These are phyloP conservation scores for Colletotrichum liaoningense DNA, from an alignment of 2,329 filamentous ascomycete genomes.

Conservation along the genomic window DNA sequence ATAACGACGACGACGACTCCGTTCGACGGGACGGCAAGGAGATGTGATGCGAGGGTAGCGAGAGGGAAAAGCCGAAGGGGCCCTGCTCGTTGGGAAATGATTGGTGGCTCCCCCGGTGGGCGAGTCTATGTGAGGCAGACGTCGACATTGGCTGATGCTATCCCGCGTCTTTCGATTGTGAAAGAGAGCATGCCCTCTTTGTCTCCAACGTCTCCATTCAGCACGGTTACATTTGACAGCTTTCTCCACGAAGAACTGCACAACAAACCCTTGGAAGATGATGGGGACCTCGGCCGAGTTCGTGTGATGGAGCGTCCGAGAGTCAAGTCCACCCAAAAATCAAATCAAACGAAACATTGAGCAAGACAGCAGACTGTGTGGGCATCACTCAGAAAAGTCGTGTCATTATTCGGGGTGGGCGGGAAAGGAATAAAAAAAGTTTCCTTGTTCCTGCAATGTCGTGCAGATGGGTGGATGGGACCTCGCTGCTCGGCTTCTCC, in stretches of 20 bases:
- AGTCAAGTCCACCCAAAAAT: background rate
- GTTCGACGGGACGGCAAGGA: background rate
- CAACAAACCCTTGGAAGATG: background rate
- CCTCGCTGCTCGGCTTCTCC: background rate
- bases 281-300: constrained; percentile 16
- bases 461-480: constrained; percentile 24
- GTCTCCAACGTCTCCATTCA: background rate
- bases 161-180: background rate
- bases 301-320: background rate
- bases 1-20: background rate
- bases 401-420: constrained; percentile 2
- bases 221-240: background rate
- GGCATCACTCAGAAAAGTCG: background rate
- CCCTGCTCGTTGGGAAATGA: background rate
- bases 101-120: background rate
- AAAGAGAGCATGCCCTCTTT: background rate
- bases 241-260: background rate
- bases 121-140: background rate
- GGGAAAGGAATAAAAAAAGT: background rate
- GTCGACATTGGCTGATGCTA: background rate
- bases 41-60: background rate
- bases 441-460: constrained; percentile 26
- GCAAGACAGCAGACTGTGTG: background rate
- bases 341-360: background rate
- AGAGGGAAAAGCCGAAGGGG: background rate